These are phyloP conservation scores for Penicillium waksmanii DNA, from an alignment of 495 filamentous ascomycete species.

Conservation along the genomic window DNA sequence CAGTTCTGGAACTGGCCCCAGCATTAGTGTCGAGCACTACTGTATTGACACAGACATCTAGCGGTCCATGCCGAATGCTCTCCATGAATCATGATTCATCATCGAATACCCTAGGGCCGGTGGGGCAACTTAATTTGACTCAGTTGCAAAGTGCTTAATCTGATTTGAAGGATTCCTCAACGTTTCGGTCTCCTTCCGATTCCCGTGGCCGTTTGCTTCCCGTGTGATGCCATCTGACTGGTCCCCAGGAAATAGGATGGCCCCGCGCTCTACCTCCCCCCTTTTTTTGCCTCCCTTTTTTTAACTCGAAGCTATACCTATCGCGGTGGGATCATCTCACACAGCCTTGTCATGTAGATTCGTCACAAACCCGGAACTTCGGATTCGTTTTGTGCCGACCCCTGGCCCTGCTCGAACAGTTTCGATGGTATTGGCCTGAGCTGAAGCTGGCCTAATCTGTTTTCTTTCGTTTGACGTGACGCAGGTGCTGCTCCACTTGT, in stretches of 20 bases:
- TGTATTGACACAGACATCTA: background rate
- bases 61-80: background rate
- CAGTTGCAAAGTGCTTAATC: slow-evolving; percentile 7
- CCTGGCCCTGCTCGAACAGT: background rate
- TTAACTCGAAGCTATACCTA: slow-evolving; percentile 3
- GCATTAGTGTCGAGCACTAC: background rate
- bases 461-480: background rate
- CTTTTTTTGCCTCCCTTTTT: background rate
- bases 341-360: slow-evolving; percentile 1
- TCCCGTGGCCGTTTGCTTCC: background rate
- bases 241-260: background rate
- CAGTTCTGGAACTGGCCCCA: background rate
- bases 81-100: slow-evolving; percentile 9
- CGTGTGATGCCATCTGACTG: background rate
- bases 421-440: background rate
- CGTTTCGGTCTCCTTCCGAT: slow-evolving; percentile 12
- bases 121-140: slow-evolving; percentile 21
- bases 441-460: background rate
- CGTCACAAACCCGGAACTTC: background rate
- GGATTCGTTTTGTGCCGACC: background rate
- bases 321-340: slow-evolving; percentile 1
- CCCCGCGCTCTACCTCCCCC: background rate
- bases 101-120: slow-evolving; percentile 1
- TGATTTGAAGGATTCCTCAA: slow-evolving; percentile 10
- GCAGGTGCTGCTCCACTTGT: background rate